A percentile compares a stretch with the other conserved stretches of the same genome.
phyloP scores from a whole-genome alignment of 2,329 filamentous ascomycete species.

The Hypoxylon sp. region DNA sequence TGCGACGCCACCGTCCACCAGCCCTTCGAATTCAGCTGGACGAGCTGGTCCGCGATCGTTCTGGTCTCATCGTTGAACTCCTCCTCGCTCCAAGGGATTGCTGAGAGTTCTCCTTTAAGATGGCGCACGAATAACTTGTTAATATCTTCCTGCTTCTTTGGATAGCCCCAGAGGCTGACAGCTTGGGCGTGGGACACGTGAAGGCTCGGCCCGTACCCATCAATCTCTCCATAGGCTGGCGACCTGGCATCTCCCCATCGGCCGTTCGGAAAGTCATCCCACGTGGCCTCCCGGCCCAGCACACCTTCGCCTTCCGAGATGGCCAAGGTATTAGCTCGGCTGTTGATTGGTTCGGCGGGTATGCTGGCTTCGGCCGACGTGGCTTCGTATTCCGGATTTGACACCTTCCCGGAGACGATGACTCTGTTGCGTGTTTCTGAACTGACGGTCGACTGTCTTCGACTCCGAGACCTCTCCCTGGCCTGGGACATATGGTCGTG shows the following conservation, averaged over 20 bases:
- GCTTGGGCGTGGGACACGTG: conserved; percentile 90
- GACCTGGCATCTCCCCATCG: conserved; percentile 93
- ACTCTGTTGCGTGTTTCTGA: conserved; percentile 88
- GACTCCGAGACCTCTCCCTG: conserved; percentile 50
- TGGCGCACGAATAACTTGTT: conserved; percentile 82
- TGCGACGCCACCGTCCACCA: conserved; percentile 98
- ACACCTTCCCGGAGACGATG: conserved; percentile 74
- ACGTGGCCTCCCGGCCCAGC: conserved; percentile 91
- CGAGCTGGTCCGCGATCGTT: conserved; percentile 78
- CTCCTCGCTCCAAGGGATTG: conserved; percentile 94
- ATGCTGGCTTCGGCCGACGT: conserved; percentile 79
- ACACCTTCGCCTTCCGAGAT: conserved; percentile 94
- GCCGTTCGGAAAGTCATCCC: conserved; percentile 98
- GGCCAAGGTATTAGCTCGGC: conserved; percentile 83
- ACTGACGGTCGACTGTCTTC: conserved; percentile 79
- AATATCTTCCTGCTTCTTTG: conserved; percentile 74
- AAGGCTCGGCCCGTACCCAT: conserved; percentile 96
- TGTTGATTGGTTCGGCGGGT: conserved; percentile 76
- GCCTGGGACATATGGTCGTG: conserved; percentile 42
- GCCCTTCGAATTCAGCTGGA: conserved; percentile 78
- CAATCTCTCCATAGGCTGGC: conserved; percentile 93
- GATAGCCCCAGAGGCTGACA: conserved; percentile 83
- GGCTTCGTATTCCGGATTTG: conserved; percentile 72
- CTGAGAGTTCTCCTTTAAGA: conserved; percentile 78
- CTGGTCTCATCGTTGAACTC: conserved; percentile 83